Base-by-base conservation (phyloP, 164 flowering plant genomes). In the Vitis labrusca region DNA sequence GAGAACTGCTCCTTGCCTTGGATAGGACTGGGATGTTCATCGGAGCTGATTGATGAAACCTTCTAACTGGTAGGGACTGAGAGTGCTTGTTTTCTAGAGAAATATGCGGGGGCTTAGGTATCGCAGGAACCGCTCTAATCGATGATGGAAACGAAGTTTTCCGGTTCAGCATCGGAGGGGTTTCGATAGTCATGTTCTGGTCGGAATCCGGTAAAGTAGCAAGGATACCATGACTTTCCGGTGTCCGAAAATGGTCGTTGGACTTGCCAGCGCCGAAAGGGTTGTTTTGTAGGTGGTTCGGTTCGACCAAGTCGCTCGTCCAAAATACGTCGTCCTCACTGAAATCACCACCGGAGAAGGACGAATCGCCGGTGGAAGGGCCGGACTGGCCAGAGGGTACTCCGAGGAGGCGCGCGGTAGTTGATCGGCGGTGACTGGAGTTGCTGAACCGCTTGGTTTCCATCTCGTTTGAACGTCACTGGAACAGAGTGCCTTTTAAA, bases 301-400 rank as follows among this genome's bases (percentile, higher is more conserved):
- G 61, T 32, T 82, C 81, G 5, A 84, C 11, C 71, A 74, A 73
- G 14, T 82, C 89, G 12, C 75, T 78, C 53, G 88, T 78, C 89
- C 89, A 91, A 83, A 89, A 82, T 19, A 89, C 80, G 32, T 91
- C 97, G 64, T 81, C 86, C 69, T 91, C 93, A 71, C 78, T 80
- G 68, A 91, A 79, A 65, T 91, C 93, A 65, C 69, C 85, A 4
- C 75, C 84, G 49, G 2, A 72, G 47, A 59, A 10, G 14, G 37
- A 9, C 16, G 50, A 17, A 5, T 19, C 49, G 27, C 29, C 63
- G 52, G 58, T 51, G 57, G 27, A 6, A 9, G 71, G 52, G 23
- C 5, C 55, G 65, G 3, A 75, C 63, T 6, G 76, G 81, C 12
- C 77, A 74, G 65, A 54, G 61, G 30, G 80, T 65, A 80, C 64